Conservation (phyloP, 208 protist species). For the Phytomonas francai region DNA sequence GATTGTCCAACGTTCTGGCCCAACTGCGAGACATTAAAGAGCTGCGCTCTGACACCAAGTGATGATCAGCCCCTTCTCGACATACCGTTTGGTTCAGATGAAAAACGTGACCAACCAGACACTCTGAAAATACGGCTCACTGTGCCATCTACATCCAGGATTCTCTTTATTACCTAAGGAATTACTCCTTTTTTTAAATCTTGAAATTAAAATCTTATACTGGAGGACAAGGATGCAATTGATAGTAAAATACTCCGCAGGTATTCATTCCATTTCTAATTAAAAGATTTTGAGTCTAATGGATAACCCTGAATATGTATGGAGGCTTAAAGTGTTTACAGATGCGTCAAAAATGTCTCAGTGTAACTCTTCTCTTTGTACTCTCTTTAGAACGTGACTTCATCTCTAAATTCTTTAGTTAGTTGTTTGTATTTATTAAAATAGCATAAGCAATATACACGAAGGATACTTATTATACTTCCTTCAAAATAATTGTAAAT, state of each 20-base stretch:
- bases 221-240: background rate
- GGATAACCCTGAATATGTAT: background rate
- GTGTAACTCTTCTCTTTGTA: background rate
- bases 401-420: background rate
- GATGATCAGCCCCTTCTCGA: background rate
- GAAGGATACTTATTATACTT: background rate
- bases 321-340: background rate
- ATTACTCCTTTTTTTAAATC: background rate
- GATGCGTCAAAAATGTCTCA: background rate
- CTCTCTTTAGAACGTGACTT: background rate
- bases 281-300: background rate
- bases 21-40: conserved; percentile 25
- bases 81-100: background rate
- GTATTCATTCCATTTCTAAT: background rate
- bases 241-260: background rate
- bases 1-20: conserved; percentile 29
- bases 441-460: background rate
- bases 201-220: no score
- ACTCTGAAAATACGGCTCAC: background rate
- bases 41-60: background rate
- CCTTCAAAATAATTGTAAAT: background rate
- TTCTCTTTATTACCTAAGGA: background rate
- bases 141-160: background rate
- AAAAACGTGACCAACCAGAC: background rate
- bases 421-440: background rate